These are phyloP conservation scores for Globisporangium radiosum DNA, from an alignment of 352 stramenopile species.

Conservation along the genomic window DNA sequence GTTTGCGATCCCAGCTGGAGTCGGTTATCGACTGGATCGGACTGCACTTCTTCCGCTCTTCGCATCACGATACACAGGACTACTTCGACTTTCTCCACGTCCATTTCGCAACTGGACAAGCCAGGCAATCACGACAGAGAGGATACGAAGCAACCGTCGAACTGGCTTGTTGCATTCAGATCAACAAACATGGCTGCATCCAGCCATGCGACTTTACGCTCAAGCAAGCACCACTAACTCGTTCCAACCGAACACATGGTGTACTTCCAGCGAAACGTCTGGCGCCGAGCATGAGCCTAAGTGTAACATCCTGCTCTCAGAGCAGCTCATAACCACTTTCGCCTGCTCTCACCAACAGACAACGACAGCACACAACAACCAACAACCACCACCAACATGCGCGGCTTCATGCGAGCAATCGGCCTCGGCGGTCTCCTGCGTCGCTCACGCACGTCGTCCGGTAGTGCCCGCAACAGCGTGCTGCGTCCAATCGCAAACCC, in stretches of 20 bases:
- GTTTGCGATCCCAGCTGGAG: no score
- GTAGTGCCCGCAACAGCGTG: conserved; percentile 4
- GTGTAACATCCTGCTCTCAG: no score
- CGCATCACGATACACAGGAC: not conserved
- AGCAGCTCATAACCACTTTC: conserved; percentile 27
- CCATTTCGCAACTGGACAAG: not conserved
- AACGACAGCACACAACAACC: not conserved
- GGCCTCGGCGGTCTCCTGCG: conserved; percentile 55
- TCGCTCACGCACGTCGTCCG: conserved; percentile 9
- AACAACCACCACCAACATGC: conserved; percentile 32
- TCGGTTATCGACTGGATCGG: no score
- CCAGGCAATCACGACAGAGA: not conserved
- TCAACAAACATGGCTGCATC: not conserved
- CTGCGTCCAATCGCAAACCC: conserved; percentile 30
- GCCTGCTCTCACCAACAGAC: conserved; percentile 8
- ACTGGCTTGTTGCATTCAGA: not conserved
- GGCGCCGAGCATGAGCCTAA: no score
- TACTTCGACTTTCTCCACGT: not conserved
- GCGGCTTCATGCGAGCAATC: conserved; percentile 58
- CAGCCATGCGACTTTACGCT: not conserved
- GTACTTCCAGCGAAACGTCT: no score
- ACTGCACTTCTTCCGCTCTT: no score
- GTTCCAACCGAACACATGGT: not conserved
- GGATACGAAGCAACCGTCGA: not conserved
- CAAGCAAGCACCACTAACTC: not conserved